phyloP scores from a whole-genome alignment of 176 grass and related monocot species.

The Oryza australiensis region DNA sequence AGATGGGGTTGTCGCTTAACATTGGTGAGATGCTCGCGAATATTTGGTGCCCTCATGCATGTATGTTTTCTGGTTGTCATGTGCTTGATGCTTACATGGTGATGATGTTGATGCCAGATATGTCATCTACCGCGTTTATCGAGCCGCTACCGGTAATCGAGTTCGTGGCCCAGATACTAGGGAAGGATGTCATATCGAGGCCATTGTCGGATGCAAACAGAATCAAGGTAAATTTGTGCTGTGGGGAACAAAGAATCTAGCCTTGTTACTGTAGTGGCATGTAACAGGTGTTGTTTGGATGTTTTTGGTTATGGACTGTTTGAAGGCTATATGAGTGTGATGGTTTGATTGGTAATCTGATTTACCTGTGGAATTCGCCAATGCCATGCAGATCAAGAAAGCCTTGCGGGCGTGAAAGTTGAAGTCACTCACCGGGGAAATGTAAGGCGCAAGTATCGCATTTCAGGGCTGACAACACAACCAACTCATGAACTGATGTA shows the following conservation, averaged over 20 bases:
- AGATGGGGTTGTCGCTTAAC: constrained; percentile 93
- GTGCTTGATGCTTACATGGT: constrained; percentile 31
- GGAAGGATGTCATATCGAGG: constrained; percentile 80
- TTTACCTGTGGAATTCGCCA: background rate
- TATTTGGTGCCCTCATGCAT: constrained; percentile 44
- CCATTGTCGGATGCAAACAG: constrained; percentile 90
- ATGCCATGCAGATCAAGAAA: constrained; percentile 84
- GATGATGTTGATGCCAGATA: constrained; percentile 53
- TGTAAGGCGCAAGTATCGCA: constrained; percentile 96
- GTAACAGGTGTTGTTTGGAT: constrained; percentile 38
- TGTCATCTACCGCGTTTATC: constrained; percentile 92
- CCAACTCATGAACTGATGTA: constrained; percentile 97
- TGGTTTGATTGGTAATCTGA: background rate
- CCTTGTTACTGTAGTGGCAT: constrained; percentile 37
- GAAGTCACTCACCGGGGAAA: constrained; percentile 98
- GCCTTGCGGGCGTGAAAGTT: constrained; percentile 93
- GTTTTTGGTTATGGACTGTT: constrained; percentile 12
- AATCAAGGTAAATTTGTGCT: constrained; percentile 64
- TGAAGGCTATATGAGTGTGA: constrained; percentile 7
- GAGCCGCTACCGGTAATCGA: constrained; percentile 91
- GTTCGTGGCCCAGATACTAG: constrained; percentile 85
- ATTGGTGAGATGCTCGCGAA: constrained; percentile 60
- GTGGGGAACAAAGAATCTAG: constrained; percentile 33
- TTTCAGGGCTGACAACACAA: constrained; percentile 81
- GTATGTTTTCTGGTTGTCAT: constrained; percentile 29